Conservation (phyloP, 306 rosid genomes). For the Cucumis melo region DNA sequence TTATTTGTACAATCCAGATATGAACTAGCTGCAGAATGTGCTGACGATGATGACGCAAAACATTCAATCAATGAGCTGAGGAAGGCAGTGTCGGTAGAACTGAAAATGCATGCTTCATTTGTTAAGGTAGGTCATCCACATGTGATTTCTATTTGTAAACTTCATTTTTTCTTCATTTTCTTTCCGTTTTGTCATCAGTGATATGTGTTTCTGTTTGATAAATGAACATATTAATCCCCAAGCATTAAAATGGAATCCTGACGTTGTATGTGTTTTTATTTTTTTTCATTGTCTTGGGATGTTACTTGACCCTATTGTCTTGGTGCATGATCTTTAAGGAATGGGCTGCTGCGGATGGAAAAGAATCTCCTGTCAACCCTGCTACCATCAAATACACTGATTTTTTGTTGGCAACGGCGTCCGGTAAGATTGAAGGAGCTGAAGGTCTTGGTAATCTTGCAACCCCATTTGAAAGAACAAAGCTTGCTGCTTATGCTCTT, state of each 20-base stretch:
- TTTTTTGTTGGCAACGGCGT: conserved; percentile 88
- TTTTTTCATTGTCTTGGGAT: not conserved
- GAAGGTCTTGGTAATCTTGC: conserved; percentile 90
- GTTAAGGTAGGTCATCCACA: conserved; percentile 38
- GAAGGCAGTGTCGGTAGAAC: conserved; percentile 26
- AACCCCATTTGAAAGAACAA: conserved; percentile 96
- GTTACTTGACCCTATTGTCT: not conserved
- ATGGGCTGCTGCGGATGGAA: conserved; percentile 58
- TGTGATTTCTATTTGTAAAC: not conserved
- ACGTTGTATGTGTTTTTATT: not conserved
- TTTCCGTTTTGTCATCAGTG: not conserved
- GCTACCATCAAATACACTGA: conserved; percentile 78
- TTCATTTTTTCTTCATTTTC: not conserved
- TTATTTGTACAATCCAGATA: conserved; percentile 20
- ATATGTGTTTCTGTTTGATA: not conserved
- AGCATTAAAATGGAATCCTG: not conserved
- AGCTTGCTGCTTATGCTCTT: conserved; percentile 87
- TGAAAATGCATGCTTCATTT: conserved; percentile 61
- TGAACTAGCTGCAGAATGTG: conserved; percentile 70
- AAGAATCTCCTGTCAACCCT: conserved; percentile 42
- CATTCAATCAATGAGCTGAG: conserved; percentile 30
- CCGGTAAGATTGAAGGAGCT: conserved; percentile 85
- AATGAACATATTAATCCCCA: not conserved
- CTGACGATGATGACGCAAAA: conserved; percentile 93
- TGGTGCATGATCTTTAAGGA: conserved; percentile 37